phyloP scores from a whole-genome alignment of 2,329 filamentous ascomycete genomes.

The Colletotrichum spaethianum region DNA sequence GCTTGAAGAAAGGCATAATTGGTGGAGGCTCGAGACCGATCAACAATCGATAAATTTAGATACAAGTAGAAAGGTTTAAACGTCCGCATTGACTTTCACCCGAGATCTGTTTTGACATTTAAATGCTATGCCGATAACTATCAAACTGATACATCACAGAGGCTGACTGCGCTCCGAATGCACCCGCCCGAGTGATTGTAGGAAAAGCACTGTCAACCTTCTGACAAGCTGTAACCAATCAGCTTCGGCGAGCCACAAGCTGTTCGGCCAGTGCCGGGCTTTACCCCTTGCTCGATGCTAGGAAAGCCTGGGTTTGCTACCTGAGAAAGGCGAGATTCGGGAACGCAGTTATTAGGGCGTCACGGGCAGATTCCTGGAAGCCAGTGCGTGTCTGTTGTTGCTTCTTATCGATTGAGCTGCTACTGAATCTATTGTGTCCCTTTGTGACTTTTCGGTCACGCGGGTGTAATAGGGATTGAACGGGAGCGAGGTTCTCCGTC shows the following conservation, averaged over 20 bases:
- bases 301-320: not conserved
- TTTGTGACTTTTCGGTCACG: not conserved
- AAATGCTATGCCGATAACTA: rapidly evolving
- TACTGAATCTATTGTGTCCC: not conserved
- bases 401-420: not conserved
- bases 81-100: not conserved
- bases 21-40: no score
- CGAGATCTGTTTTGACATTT: not conserved
- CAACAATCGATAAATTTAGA: not conserved
- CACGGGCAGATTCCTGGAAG: not conserved
- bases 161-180: not conserved
- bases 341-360: not conserved
- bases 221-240: not conserved
- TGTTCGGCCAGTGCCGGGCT: not conserved
- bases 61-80: not conserved
- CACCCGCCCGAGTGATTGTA: not conserved
- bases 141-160: not conserved
- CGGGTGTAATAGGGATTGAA: not conserved
- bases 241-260: not conserved
- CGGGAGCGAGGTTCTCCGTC: not conserved
- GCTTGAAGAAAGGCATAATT: conserved; percentile 23
- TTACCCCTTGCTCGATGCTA: not conserved
- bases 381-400: not conserved
- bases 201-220: not conserved
- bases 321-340: not conserved